Conservation (phyloP, 2,329 filamentous ascomycete species). For the Aureobasidium subglaciale region DNA sequence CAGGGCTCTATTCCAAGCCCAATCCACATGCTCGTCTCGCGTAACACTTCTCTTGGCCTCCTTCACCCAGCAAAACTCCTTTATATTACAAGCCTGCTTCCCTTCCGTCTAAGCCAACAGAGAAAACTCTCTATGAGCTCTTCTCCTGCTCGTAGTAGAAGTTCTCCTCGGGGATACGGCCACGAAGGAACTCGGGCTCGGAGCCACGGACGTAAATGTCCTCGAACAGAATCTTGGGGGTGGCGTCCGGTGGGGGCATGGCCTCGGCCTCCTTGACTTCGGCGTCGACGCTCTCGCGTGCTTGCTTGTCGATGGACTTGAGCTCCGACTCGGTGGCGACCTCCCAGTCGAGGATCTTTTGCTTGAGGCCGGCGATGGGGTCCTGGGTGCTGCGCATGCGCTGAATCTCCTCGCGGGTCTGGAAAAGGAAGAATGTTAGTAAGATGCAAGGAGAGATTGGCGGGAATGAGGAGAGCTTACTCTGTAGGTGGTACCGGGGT, state of each 20-base stretch:
- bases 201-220: conserved; percentile 88
- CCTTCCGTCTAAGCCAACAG: too few species aligned
- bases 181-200: conserved; percentile 82
- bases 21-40: too few species aligned
- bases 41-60: too few species aligned
- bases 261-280: conserved; percentile 87
- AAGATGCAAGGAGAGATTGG: too few species aligned
- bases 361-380: conserved; percentile 94
- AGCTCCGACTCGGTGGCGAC: conserved; percentile 90
- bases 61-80: too few species aligned
- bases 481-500: conserved; percentile 97
- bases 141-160: conserved; percentile 56
- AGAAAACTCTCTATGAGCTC: neutral
- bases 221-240: conserved; percentile 80
- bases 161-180: conserved; percentile 85
- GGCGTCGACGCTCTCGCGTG: conserved; percentile 73
- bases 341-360: conserved; percentile 94
- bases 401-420: conserved; percentile 96
- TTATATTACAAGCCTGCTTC: too few species aligned
- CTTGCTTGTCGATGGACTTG: conserved; percentile 92
- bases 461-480: conserved; percentile 24
- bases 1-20: too few species aligned
- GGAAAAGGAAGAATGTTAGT: neutral
- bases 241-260: conserved; percentile 75
- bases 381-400: conserved; percentile 99